Evolutionary conservation across 1,139 yeast species (phyloP), one percentile per base, ranked within the genome.

Genomic region (Saccharomycopsis crataegensis): DNA sequence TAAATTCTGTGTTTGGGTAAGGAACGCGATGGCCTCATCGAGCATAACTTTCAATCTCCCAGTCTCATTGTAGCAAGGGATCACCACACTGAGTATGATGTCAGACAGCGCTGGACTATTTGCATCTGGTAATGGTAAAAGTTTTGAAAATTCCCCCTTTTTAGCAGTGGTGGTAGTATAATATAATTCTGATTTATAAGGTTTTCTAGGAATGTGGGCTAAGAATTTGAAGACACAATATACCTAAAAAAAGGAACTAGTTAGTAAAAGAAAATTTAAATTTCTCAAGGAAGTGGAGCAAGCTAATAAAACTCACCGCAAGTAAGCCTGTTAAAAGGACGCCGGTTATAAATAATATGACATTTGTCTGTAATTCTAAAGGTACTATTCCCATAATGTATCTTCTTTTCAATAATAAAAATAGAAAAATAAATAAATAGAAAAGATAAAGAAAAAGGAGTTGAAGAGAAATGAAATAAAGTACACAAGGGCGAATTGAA

Each of bases 11-110:
- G 67, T 60, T 3, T 58, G 47, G 40, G 75, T 67, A 58, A 94
- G 72, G 61, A 77, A 80, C 9, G 68, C 78, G 44, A 88, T 75
- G 1, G 94, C 78, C 58, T 93, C 98, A 53, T 80, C 83, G 55
- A 93, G 73, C 95, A 93, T 88, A 49, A 71, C 67, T 36, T 80
- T 79, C 57, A 93, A 75, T 55, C 99, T 75, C 28, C 74, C 40
- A 1, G 86, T 82, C 69, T 93, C 99, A 66, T 93, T 93, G 66
- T 79, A 93, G 65, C 97, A 90, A 8, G 99, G 99, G 16, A 93
- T 79, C 12, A 94, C 89, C 36, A 93, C 76, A 62, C 50, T 67
- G 38, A 64, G 62, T 32, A 73, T 74, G 54, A 72, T 65, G 40
- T 61, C 65, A 53, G 44, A 47, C 52, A 41, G 44, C 38, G 59